Conservation (phyloP, 345 rosid genomes). For the Ceriops tagal region DNA sequence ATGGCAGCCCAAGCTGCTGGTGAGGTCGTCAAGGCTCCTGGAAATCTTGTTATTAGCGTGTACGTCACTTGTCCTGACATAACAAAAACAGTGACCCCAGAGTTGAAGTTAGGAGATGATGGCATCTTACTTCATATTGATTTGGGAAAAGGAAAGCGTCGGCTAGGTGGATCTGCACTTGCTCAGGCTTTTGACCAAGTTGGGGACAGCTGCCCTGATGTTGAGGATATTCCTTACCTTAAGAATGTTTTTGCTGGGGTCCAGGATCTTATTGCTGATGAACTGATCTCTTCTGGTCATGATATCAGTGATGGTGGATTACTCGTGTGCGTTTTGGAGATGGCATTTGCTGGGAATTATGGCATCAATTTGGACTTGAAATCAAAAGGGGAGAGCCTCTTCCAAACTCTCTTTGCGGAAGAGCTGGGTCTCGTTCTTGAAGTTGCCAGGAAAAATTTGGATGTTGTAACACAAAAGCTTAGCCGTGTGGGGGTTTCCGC, state of each 20-base stretch:
- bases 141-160: conserved; percentile 75
- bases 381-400: conserved; percentile 58
- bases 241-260: conserved; percentile 64
- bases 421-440: conserved; percentile 84
- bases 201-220: conserved; percentile 84
- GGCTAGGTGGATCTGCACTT: conserved; percentile 87
- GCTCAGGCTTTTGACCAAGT: conserved; percentile 84
- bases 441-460: conserved; percentile 59
- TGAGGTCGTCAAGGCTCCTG: conserved; percentile 94
- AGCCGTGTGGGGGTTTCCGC: conserved; percentile 39
- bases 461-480: conserved; percentile 53
- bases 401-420: conserved; percentile 80
- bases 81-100: conserved; percentile 87
- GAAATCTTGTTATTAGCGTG: conserved; percentile 84
- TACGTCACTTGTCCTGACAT: conserved; percentile 85
- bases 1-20: conserved; percentile 84
- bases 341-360: conserved; percentile 91
- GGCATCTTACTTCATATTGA: conserved; percentile 78
- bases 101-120: conserved; percentile 68
- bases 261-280: conserved; percentile 61
- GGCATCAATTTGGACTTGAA: conserved; percentile 56
- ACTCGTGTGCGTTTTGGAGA: conserved; percentile 68
- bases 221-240: conserved; percentile 73
- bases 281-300: conserved; percentile 78
- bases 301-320: conserved; percentile 95